Percentiles rank a stretch among this genome's conserved stretches.
Evolutionary conservation across 495 filamentous ascomycete species (phyloP).

Genomic region (Aspergillus sparsus): DNA sequence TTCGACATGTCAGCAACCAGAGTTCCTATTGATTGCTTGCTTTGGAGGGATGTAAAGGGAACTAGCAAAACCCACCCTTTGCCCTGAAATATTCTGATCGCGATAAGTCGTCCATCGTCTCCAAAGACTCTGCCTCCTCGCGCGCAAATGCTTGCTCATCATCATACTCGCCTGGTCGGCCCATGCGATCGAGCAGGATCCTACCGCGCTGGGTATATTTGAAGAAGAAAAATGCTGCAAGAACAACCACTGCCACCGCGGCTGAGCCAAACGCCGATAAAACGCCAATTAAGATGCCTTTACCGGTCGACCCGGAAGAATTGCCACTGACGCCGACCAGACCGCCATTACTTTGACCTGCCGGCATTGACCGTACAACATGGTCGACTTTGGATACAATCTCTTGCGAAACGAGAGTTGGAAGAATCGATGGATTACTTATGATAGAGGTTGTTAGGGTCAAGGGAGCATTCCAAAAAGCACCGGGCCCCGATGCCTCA

Average conservation of each 20-base stretch:
- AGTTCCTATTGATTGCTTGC: background rate
- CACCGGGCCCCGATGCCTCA: slow-evolving; percentile 47
- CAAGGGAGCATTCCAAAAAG: slow-evolving; percentile 42
- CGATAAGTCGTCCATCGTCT: slow-evolving; percentile 92
- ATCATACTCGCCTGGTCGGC: slow-evolving; percentile 92
- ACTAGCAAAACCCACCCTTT: slow-evolving; percentile 66
- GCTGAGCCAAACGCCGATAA: slow-evolving; percentile 96
- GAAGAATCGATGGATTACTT: slow-evolving; percentile 38
- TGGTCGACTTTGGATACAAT: slow-evolving; percentile 31
- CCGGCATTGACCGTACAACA: slow-evolving; percentile 35
- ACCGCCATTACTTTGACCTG: slow-evolving; percentile 26
- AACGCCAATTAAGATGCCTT: slow-evolving; percentile 92
- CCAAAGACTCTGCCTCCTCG: slow-evolving; percentile 93
- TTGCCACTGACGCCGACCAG: slow-evolving; percentile 40
- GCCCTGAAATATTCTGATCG: slow-evolving; percentile 88
- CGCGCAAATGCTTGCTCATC: slow-evolving; percentile 90
- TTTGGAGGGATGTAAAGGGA: background rate
- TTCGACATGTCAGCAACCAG: slow-evolving; percentile 16
- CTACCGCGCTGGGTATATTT: slow-evolving; percentile 83
- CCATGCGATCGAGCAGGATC: slow-evolving; percentile 92
- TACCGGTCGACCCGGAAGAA: slow-evolving; percentile 56
- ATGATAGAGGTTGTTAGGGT: slow-evolving; percentile 37
- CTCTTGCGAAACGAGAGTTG: slow-evolving; percentile 28
- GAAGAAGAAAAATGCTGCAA: slow-evolving; percentile 91
- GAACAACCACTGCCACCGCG: slow-evolving; percentile 74